Conservation (phyloP, 192 early-diverging fungal species). For the Coemansia sp. region DNA sequence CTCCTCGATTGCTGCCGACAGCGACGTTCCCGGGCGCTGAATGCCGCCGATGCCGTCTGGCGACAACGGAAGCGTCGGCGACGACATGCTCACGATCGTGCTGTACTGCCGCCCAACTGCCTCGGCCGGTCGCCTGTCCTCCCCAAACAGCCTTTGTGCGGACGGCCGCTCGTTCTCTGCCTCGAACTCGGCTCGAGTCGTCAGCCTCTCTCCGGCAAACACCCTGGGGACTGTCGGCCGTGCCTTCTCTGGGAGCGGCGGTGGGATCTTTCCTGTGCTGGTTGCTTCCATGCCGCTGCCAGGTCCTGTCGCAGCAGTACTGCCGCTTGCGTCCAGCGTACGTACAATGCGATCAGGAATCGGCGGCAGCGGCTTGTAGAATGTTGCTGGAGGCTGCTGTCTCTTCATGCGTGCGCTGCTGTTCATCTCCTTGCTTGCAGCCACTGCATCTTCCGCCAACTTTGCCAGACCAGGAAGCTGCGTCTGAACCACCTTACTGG, state of each 20-base stretch:
- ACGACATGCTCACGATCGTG: constrained; percentile 16
- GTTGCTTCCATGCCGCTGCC: constrained; percentile 5
- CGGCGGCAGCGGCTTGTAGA: constrained; percentile 31
- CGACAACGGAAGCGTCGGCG: constrained; percentile 7
- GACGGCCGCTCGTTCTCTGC: constrained; percentile 39
- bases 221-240: constrained; percentile 34
- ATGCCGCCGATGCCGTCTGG: constrained; percentile 7
- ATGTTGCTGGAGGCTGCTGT: background rate
- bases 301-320: background rate
- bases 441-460: constrained; percentile 32
- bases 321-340: constrained; percentile 20
- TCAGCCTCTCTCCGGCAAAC: constrained; percentile 28
- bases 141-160: constrained; percentile 32
- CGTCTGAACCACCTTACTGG: constrained; percentile 3
- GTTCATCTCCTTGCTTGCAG: background rate
- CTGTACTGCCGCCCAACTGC: background rate
- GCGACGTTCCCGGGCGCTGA: constrained; percentile 17
- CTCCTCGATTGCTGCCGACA: background rate
- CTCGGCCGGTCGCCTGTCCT: background rate
- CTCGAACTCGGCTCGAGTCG: constrained; percentile 23
- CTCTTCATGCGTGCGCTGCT: constrained; percentile 11
- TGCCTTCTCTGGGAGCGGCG: constrained; percentile 37
- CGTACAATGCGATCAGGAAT: constrained; percentile 40
- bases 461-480: constrained; percentile 35
- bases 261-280: constrained; percentile 9